Percentiles rank a stretch among this genome's conserved stretches.
phyloP scores from a whole-genome alignment of 2,329 filamentous ascomycete genomes.

The Mycogone perniciosa region DNA sequence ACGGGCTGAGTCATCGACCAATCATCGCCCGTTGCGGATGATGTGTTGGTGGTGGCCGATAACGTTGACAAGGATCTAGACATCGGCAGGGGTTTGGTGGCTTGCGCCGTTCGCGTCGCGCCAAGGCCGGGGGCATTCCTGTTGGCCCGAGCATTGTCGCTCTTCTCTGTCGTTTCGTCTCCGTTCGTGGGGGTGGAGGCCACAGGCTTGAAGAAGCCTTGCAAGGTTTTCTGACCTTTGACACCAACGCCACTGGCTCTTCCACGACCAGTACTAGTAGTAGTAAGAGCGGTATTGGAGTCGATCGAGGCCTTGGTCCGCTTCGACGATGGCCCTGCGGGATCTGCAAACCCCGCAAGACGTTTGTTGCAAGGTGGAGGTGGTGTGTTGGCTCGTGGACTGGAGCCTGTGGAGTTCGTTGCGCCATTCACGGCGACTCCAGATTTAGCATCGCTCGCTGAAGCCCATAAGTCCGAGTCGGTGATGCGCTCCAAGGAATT shows the following conservation, averaged over 20 bases:
- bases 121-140: slow-evolving; percentile 8
- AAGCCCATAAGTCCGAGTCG: not conserved
- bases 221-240: slow-evolving; percentile 52
- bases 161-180: not conserved
- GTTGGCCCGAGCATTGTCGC: slow-evolving; percentile 13
- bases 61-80: not conserved
- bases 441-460: not conserved
- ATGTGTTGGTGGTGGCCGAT: not conserved
- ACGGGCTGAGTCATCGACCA: not conserved
- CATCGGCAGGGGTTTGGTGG: not conserved
- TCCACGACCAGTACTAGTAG: not conserved
- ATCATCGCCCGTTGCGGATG: not conserved
- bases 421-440: not conserved
- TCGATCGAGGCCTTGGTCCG: slow-evolving; percentile 2
- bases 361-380: not conserved
- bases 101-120: slow-evolving; percentile 1
- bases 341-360: slow-evolving; percentile 5
- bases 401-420: not conserved
- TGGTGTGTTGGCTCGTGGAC: not conserved
- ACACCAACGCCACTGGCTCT: not conserved
- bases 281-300: not conserved
- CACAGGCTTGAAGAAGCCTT: slow-evolving; percentile 68
- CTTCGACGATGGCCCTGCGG: not conserved
- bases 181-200: slow-evolving; percentile 9
- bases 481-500: not conserved